A percentile compares a stretch with the other conserved stretches of the same genome.
Conservation (phyloP, 2,329 filamentous ascomycete genomes). For the Chrysoporthe cubensis region DNA sequence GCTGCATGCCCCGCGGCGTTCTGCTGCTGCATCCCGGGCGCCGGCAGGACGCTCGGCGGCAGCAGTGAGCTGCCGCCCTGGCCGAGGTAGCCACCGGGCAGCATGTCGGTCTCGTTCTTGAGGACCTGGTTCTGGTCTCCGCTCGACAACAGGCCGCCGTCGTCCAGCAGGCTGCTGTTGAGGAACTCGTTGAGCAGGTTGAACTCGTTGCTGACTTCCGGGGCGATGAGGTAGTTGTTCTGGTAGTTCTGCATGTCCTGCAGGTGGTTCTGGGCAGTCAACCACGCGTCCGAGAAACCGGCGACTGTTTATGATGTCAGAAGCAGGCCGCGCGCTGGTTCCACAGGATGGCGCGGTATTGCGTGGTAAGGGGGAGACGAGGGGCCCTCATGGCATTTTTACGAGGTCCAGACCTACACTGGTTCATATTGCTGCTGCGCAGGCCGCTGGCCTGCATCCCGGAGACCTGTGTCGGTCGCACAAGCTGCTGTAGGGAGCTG, state of each 20-base stretch:
- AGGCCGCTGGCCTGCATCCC: conserved; percentile 65
- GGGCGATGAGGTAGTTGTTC: conserved; percentile 89
- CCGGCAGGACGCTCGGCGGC: conserved; percentile 33
- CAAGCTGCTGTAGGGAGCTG: conserved; percentile 67
- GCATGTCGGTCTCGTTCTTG: conserved; percentile 50
- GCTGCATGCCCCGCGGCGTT: conserved; percentile 31
- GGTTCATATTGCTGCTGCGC: conserved; percentile 66
- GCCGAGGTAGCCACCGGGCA: conserved; percentile 51
- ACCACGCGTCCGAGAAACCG: conserved; percentile 82
- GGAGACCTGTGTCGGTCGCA: conserved; percentile 72
- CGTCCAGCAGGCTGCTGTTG: conserved; percentile 87
- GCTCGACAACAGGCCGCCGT: conserved; percentile 71
- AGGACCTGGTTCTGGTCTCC: conserved; percentile 56
- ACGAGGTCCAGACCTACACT: conserved; percentile 64
- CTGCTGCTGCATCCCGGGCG: conserved; percentile 41
- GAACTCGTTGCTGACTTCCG: conserved; percentile 95
- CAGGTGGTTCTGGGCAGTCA: conserved; percentile 78
- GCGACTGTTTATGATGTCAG: conserved; percentile 58
- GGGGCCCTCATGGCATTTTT: conserved; percentile 12
- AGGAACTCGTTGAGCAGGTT: conserved; percentile 96
- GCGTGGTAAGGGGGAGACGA: neutral
- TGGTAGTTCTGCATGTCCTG: conserved; percentile 95
- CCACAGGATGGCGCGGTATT: conserved; percentile 18
- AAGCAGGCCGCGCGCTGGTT: conserved; percentile 29
- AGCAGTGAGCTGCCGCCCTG: conserved; percentile 37